Percentiles rank a stretch among this genome's conserved stretches.
Evolutionary conservation across 768 basidiomycete species (phyloP).

Genomic region (Agrocybe praecox): DNA sequence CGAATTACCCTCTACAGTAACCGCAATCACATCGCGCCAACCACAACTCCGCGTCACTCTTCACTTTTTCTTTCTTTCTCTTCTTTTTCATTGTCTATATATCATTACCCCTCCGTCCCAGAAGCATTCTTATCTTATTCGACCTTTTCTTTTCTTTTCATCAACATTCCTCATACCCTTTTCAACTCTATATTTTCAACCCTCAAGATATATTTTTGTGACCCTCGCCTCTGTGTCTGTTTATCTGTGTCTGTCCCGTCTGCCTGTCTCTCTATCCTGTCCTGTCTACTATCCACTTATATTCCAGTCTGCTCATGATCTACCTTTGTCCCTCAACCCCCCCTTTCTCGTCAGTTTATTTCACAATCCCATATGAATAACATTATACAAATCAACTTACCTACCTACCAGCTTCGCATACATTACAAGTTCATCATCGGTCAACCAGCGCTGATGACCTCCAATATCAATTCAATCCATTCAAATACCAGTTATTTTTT

Average conservation of each 20-base stretch:
- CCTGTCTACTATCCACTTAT: not conserved
- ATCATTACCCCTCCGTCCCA: not conserved
- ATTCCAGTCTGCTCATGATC: not conserved
- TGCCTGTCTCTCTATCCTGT: slow-evolving; percentile 1
- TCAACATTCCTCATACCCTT: not conserved
- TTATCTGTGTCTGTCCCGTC: too few species aligned
- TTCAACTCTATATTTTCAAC: not conserved
- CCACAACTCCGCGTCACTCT: slow-evolving; percentile 6
- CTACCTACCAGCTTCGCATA: not conserved
- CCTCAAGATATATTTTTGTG: not conserved
- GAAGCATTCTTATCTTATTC: not conserved
- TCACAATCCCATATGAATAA: not conserved
- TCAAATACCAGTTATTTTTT: not conserved
- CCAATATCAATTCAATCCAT: not conserved
- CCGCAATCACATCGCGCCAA: not conserved
- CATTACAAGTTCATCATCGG: not conserved
- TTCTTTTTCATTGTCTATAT: slow-evolving; percentile 12
- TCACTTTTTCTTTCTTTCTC: not conserved
- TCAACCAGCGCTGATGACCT: not conserved
- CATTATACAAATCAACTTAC: not conserved
- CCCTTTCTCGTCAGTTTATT: not conserved
- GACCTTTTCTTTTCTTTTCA: not conserved
- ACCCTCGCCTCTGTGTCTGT: slow-evolving; percentile 1
- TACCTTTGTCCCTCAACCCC: not conserved
- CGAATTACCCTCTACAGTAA: too few species aligned